Base-by-base conservation (phyloP, 2,329 filamentous ascomycete genomes). In the Sordariomycetes sp. region DNA sequence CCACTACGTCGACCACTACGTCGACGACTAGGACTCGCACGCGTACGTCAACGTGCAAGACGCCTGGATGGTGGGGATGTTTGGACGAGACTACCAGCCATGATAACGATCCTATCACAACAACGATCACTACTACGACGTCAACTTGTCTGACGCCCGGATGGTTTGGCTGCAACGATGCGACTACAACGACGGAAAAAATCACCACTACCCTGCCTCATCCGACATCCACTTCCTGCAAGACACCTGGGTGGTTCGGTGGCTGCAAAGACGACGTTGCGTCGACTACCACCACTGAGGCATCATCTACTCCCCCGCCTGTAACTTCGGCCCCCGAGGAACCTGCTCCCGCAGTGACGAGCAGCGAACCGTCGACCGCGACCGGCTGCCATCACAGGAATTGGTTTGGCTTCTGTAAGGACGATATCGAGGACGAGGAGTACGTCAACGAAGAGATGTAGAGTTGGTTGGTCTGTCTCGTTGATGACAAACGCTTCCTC, bases 31-130 rank as follows among this genome's bases (percentile, higher is more conserved):
- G 72, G 28, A 82, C 76, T 4, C 71, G 86, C 24, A 94, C 88
- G 6, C 34, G 78, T 80, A 94, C 88, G 0, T 78, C 80, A 35
- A 94, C 86, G 0, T 94, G 88, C 60, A 73, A 92, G 56, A 94
- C 88, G 2, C 88, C 88, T 19, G 86, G 88, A 5, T 94, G 88
- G 88, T 94, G 82, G 81, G 86, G 82, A n/a, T 83, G 72, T 48
- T 57, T 80, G 28, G 77, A 82, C 43, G 72, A 77, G 53, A 64
- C 65, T 4, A 74, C 72, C 0, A 67, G 62, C 4, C 59, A 59
- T 9, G 12, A 59, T 47, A 9, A 46, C 49, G 3, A 53, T n/a
- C 57, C 53, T 7, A 26, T 30, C 9, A 46, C 50, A 1, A 54
- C 59, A 5, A 61, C 59, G 16, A 61, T 65, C 0, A 64, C 51